Evolutionary conservation across 2,329 filamentous ascomycete genomes (phyloP).

Genomic region (Colletotrichum tropicicola): DNA sequence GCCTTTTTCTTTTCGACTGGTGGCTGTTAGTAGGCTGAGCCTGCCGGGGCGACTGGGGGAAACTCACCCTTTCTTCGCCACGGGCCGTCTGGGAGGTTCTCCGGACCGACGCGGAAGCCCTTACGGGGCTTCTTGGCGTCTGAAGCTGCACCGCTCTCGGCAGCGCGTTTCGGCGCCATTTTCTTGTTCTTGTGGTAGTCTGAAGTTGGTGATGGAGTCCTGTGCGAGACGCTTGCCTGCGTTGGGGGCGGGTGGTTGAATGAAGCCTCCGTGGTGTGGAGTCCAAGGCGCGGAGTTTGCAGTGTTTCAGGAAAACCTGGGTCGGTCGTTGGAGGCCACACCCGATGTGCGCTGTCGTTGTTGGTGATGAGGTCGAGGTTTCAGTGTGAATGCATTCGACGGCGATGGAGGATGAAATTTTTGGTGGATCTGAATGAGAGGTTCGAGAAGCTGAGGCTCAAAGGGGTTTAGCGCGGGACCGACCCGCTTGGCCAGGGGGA

Average conservation of each 20-base stretch:
- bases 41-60: background rate
- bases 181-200: background rate
- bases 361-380: background rate
- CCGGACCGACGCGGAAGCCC: slow-evolving; percentile 87
- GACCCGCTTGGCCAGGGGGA: background rate
- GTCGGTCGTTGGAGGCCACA: too few species aligned
- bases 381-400: slow-evolving; percentile 1
- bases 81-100: slow-evolving; percentile 89
- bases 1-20: slow-evolving; percentile 89
- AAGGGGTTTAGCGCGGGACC: slow-evolving; percentile 4
- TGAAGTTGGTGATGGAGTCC: background rate
- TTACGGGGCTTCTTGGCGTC: slow-evolving; percentile 65
- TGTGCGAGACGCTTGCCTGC: background rate
- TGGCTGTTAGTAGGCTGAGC: background rate
- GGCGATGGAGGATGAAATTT: slow-evolving; percentile 22
- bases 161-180: slow-evolving; percentile 70
- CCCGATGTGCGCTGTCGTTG: background rate
- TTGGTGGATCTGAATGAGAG: slow-evolving; percentile 20
- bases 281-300: too few species aligned
- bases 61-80: slow-evolving; percentile 78
- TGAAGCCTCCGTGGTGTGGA: too few species aligned
- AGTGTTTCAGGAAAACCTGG: too few species aligned
- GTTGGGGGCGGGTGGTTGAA: too few species aligned
- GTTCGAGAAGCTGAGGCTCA: background rate
- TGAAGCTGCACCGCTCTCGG: slow-evolving; percentile 45